Percentiles rank a stretch among this genome's conserved stretches.
phyloP scores from a whole-genome alignment of 2,329 filamentous ascomycete genomes.

The Colletotrichum euphorbiae region DNA sequence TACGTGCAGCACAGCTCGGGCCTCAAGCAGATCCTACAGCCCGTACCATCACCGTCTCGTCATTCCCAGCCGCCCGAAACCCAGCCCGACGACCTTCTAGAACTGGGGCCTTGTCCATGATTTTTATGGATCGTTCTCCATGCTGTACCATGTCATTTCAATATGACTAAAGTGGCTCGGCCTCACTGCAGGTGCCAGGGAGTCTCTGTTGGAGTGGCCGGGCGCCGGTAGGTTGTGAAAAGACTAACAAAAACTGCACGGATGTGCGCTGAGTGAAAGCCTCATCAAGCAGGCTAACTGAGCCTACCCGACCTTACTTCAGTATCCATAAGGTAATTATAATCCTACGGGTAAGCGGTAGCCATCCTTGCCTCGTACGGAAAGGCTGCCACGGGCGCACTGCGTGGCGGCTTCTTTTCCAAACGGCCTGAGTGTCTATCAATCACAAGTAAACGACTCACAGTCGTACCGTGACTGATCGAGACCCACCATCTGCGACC shows the following conservation, averaged over 20 bases:
- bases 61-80: slow-evolving; percentile 14
- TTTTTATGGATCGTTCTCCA: slow-evolving; percentile 10
- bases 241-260: slow-evolving; percentile 33
- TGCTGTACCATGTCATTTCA: not conserved
- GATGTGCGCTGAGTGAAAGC: slow-evolving; percentile 22
- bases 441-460: slow-evolving; percentile 36
- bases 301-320: not conserved
- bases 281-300: slow-evolving; percentile 1
- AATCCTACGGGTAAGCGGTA: slow-evolving; percentile 16
- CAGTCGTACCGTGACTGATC: slow-evolving; percentile 5
- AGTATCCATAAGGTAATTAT: slow-evolving; percentile 16
- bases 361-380: slow-evolving; percentile 17
- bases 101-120: slow-evolving; percentile 19
- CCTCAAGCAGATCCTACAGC: slow-evolving; percentile 11
- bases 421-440: slow-evolving; percentile 27
- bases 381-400: slow-evolving; percentile 16
- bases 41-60: slow-evolving; percentile 16
- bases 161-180: slow-evolving; percentile 19
- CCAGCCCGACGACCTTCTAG: slow-evolving; percentile 29
- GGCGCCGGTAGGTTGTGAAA: slow-evolving; percentile 16
- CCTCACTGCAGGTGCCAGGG: slow-evolving; percentile 36
- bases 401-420: slow-evolving; percentile 11
- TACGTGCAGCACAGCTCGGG: slow-evolving; percentile 16
- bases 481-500: slow-evolving; percentile 7
- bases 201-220: slow-evolving; percentile 1